Conservation (phyloP, 2,329 filamentous ascomycete genomes). For the Tolypocladium endophyticum region DNA sequence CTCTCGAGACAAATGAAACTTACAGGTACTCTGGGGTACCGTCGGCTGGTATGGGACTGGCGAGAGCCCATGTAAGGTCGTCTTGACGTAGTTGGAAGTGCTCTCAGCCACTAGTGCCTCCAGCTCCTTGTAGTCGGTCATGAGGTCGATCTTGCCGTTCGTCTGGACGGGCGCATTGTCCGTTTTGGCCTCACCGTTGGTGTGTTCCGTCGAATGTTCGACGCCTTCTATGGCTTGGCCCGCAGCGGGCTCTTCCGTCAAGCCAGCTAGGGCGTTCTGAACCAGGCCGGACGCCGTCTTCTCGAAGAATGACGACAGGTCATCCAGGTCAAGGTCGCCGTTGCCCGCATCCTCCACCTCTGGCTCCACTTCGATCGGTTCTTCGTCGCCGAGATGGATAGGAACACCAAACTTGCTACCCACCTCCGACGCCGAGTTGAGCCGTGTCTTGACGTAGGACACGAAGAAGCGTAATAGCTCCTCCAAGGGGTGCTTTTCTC, state of each 20-base stretch:
- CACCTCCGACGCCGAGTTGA: slow-evolving; percentile 21
- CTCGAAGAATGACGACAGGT: slow-evolving; percentile 31
- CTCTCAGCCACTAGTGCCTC: slow-evolving; percentile 33
- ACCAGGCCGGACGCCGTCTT: slow-evolving; percentile 30
- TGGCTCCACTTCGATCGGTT: slow-evolving; percentile 6
- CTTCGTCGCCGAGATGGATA: slow-evolving; percentile 18
- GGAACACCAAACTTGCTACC: slow-evolving; percentile 23
- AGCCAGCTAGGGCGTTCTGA: slow-evolving; percentile 26
- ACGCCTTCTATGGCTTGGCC: slow-evolving; percentile 9
- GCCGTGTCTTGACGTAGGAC: slow-evolving; percentile 19
- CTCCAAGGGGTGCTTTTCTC: slow-evolving; percentile 27
- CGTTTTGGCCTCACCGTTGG: slow-evolving; percentile 15
- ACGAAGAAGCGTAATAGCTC: slow-evolving; percentile 25
- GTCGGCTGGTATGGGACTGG: slow-evolving; percentile 31
- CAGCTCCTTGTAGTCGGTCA: slow-evolving; percentile 30
- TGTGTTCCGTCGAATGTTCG: slow-evolving; percentile 11
- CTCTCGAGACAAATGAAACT: slow-evolving; percentile 4
- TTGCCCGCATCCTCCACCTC: slow-evolving; percentile 14
- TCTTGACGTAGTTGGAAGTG: slow-evolving; percentile 33
- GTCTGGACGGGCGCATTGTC: slow-evolving; percentile 12
- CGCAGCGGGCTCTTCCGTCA: slow-evolving; percentile 15
- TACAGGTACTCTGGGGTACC: slow-evolving; percentile 27
- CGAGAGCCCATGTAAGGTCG: slow-evolving; percentile 30
- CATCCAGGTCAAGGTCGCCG: slow-evolving; percentile 25
- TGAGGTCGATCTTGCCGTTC: slow-evolving; percentile 19